Conservation (phyloP, 1,139 yeast species). For the Hanseniaspora uvarum region DNA sequence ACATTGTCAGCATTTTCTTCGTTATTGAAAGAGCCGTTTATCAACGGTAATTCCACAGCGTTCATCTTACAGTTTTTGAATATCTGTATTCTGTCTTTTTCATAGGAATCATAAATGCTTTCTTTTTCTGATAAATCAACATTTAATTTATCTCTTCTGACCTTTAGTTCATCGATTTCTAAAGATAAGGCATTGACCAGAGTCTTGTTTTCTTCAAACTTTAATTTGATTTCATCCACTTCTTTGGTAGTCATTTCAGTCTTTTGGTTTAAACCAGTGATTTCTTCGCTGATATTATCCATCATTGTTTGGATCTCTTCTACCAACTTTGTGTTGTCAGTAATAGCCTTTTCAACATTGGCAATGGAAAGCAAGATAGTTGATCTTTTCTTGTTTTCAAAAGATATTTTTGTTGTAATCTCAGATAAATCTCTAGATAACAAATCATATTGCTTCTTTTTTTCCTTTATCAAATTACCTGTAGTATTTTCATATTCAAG, state of each 20-base stretch:
- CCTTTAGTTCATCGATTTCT: conserved; percentile 8
- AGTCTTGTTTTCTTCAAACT: conserved; percentile 38
- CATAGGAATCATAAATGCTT: conserved; percentile 47
- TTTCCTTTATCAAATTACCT: conserved; percentile 50
- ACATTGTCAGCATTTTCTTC: conserved; percentile 34
- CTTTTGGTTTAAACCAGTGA: conserved; percentile 24
- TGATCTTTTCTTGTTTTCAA: conserved; percentile 45
- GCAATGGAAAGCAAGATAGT: conserved; percentile 38
- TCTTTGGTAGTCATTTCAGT: conserved; percentile 29
- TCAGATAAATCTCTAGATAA: conserved; percentile 52
- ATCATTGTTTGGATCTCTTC: conserved; percentile 27
- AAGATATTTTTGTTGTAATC: conserved; percentile 49
- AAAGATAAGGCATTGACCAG: conserved; percentile 22
- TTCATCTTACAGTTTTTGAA: conserved; percentile 70
- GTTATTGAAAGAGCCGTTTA: conserved; percentile 38
- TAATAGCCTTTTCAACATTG: conserved; percentile 34
- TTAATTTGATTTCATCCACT: conserved; percentile 44
- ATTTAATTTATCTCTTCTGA: conserved; percentile 24
- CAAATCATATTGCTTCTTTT: conserved; percentile 55
- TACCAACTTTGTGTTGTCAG: conserved; percentile 32
- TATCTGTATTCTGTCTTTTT: conserved; percentile 49
- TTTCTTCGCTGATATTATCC: neutral
- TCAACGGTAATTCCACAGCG: conserved; percentile 55
- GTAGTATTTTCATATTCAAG: conserved; percentile 60
- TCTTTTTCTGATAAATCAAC: conserved; percentile 34